These are phyloP conservation scores for Malassezia globosa DNA, from an alignment of 1,284 basidiomycete species.

Conservation along the genomic window DNA sequence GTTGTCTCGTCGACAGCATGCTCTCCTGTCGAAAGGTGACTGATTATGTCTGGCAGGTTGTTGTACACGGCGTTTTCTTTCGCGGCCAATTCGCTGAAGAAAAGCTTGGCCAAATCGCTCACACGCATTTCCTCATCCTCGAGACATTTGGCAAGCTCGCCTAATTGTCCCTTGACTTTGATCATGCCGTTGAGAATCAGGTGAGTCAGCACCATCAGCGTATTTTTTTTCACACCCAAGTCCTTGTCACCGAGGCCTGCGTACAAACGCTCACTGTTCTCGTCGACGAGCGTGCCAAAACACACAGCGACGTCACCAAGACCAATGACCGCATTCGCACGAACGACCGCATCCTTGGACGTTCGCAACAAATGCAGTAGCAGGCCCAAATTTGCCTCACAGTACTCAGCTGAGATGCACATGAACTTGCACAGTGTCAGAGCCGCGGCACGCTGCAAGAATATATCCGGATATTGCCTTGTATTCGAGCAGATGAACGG, in stretches of 20 bases:
- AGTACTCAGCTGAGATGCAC: constrained; percentile 86
- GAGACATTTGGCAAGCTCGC: constrained; percentile 98
- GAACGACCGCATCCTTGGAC: constrained; percentile 73
- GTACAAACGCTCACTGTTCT: constrained; percentile 90
- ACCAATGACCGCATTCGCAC: constrained; percentile 91
- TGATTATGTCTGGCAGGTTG: constrained; percentile 61
- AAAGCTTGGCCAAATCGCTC: constrained; percentile 83
- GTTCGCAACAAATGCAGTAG: constrained; percentile 88
- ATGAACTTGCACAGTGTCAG: constrained; percentile 90
- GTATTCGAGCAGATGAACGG: constrained; percentile 71
- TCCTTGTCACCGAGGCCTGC: constrained; percentile 78
- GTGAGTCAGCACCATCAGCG: constrained; percentile 95
- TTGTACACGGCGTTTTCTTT: constrained; percentile 99
- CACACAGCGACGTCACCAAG: constrained; percentile 93
- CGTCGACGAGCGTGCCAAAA: constrained; percentile 89
- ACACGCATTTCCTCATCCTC: constrained; percentile 84
- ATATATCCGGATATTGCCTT: constrained; percentile 52
- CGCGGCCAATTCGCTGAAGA: constrained; percentile 85
- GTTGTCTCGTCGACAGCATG: constrained; percentile 84
- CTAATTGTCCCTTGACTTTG: constrained; percentile 96
- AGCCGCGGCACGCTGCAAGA: constrained; percentile 72
- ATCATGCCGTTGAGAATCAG: constrained; percentile 97
- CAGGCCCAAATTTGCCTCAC: constrained; percentile 74
- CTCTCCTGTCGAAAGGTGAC: constrained; percentile 76
- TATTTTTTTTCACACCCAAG: constrained; percentile 93